A percentile compares a stretch with the other conserved stretches of the same genome.
phyloP scores from a whole-genome alignment of 2,329 filamentous ascomycete genomes.

The Cordyceps cicadae region DNA sequence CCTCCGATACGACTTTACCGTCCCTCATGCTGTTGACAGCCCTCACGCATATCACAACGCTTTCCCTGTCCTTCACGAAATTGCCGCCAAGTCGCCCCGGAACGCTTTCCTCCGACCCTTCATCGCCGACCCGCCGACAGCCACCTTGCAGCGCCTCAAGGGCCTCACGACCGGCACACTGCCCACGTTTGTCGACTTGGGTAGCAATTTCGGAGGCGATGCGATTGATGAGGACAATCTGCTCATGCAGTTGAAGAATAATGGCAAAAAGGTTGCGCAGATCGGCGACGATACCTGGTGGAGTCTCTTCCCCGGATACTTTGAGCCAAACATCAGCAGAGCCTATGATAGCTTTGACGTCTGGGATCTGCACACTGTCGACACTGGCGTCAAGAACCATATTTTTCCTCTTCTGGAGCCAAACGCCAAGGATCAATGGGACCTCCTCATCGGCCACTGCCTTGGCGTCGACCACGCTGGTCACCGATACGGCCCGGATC shows the following conservation, averaged over 20 bases:
- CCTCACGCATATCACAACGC: constrained; percentile 68
- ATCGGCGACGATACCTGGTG: constrained; percentile 98
- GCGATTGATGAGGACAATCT: constrained; percentile 89
- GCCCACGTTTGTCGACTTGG: constrained; percentile 88
- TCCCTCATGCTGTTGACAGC: constrained; percentile 50
- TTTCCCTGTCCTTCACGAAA: constrained; percentile 79
- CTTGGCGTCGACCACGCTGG: constrained; percentile 95
- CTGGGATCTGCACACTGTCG: constrained; percentile 93
- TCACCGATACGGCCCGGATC: constrained; percentile 89
- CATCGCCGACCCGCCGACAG: constrained; percentile 92
- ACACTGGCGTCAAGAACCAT: constrained; percentile 88
- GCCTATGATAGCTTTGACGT: constrained; percentile 98
- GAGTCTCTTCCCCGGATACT: constrained; percentile 85
- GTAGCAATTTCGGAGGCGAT: constrained; percentile 90
- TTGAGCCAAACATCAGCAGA: constrained; percentile 74
- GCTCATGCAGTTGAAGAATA: constrained; percentile 56
- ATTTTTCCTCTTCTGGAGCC: constrained; percentile 72
- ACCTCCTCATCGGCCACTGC: constrained; percentile 89
- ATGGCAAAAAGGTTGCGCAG: constrained; percentile 72
- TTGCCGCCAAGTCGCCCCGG: constrained; percentile 61
- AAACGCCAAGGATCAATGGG: constrained; percentile 65
- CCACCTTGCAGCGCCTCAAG: constrained; percentile 86
- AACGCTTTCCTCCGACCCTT: constrained; percentile 90
- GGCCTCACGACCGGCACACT: constrained; percentile 91
- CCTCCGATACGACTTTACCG: constrained; percentile 90